Evolutionary conservation across 2,329 filamentous ascomycete genomes (phyloP).

Genomic region (Epichloe bromicola): DNA sequence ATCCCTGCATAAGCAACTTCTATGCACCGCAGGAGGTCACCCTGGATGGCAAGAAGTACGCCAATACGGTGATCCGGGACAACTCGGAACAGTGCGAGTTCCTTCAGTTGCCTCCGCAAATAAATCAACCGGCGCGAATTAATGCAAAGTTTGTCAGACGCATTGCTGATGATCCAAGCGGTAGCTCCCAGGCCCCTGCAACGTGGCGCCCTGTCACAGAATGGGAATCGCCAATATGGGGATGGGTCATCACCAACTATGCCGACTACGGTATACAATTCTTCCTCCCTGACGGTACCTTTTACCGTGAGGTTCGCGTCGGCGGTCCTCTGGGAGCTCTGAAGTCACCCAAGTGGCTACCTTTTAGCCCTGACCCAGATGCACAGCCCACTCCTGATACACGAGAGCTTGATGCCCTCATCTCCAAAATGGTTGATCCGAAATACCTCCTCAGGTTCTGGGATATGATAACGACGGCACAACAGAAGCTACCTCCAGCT

Average conservation of each 20-base stretch:
- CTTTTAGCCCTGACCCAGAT: constrained; percentile 14
- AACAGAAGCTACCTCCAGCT: constrained; percentile 6
- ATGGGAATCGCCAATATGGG: constrained; percentile 29
- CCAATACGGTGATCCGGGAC: constrained; percentile 14
- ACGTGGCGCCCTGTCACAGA: constrained; percentile 13
- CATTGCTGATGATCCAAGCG: background rate
- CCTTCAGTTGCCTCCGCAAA: constrained; percentile 26
- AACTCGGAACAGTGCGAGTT: constrained; percentile 17
- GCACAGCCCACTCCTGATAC: constrained; percentile 3
- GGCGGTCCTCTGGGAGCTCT: too few relatives aligned
- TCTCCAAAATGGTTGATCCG: constrained; percentile 10
- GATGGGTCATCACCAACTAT: constrained; percentile 30
- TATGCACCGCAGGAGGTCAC: constrained; percentile 16
- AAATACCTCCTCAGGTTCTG: constrained; percentile 20
- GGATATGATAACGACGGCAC: constrained; percentile 19
- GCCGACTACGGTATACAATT: constrained; percentile 28
- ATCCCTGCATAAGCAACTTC: constrained; percentile 23
- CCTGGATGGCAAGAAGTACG: constrained; percentile 4
- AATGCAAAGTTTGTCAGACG: constrained; percentile 21
- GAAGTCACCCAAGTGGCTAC: constrained; percentile 17
- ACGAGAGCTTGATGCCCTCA: constrained; percentile 17
- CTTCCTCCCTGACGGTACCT: constrained; percentile 26
- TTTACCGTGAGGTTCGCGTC: constrained; percentile 26
- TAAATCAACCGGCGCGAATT: constrained; percentile 26
- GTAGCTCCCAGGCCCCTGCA: background rate